phyloP scores from a whole-genome alignment of 176 grass and related monocot genomes.

The Zea luxurians region DNA sequence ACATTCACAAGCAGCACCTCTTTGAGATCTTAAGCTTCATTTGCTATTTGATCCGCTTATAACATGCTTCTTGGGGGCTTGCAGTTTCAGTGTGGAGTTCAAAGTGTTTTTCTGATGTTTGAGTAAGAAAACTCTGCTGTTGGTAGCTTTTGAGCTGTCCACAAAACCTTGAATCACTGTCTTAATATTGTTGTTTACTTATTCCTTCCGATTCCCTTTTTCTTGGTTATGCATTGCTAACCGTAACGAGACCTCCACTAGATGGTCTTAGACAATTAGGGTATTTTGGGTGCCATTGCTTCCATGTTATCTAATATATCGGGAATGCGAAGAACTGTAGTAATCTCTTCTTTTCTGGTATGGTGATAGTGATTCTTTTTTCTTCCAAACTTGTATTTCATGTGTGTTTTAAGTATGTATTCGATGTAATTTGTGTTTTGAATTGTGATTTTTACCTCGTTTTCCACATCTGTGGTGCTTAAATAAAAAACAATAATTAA shows the following conservation, averaged over 20 bases:
- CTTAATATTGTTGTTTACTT: background rate
- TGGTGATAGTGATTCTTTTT: background rate
- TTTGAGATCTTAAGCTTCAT: background rate
- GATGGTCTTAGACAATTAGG: background rate
- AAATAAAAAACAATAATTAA: background rate
- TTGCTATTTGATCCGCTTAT: background rate
- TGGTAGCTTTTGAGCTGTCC: conserved; percentile 2
- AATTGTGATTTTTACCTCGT: background rate
- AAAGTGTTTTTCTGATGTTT: conserved; percentile 7
- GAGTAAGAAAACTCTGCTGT: background rate
- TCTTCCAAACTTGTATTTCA: background rate
- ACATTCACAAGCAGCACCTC: background rate
- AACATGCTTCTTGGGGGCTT: background rate
- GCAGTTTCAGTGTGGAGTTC: background rate
- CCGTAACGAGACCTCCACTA: background rate
- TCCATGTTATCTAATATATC: background rate
- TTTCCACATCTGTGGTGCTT: background rate
- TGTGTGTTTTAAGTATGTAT: background rate
- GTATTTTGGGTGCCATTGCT: background rate
- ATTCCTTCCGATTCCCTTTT: background rate
- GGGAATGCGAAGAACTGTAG: background rate
- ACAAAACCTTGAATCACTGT: background rate
- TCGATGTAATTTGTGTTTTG: conserved; percentile 4
- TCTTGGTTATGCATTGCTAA: background rate
- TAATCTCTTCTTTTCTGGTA: background rate